Base-by-base conservation (phyloP, 495 filamentous ascomycete genomes). In the Neurospora terricola region DNA sequence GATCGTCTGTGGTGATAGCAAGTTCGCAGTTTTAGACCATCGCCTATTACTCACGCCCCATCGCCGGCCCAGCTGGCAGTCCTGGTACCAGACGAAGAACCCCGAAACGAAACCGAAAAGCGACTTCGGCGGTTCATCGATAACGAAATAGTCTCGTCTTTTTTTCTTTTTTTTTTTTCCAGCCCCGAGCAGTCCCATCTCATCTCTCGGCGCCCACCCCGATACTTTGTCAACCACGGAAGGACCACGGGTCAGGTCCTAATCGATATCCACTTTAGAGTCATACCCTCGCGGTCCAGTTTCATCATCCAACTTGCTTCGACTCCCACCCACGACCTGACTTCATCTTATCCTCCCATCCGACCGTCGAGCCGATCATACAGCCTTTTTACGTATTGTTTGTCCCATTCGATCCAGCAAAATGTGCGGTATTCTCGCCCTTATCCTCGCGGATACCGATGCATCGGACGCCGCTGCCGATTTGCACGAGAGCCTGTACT, bases 391-490 rank as follows among this genome's bases (percentile, higher is more conserved):
- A 62, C 54, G 54, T 66, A 66, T 66, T 18, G 27, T 66, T 66
- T 66, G 54, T 10, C 3, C 12, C 54, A 66, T 66, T 34, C 54
- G 27, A 66, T 66, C 69, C 37, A 69, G 42, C 75, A 87, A 78
- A 23, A 97, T 97, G 94, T 97, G 93, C 82, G 94, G 94, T 74
- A 93, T 97, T 73, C 87, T 94, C 71, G 94, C 87, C 72, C 84
- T 95, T 72, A 93, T 97, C 74, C 89, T 93, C 69, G 92, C 90
- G 72, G 88, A 93, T 76, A 77, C 78, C 73, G 83, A 82, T 71
- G 72, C 73, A 36, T 71, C 80, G 77, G 75, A 79, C 69, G 75
- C 74, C 70, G 78, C 82, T 38, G 87, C 90, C 73, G 92, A 96
- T 78, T 86, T 97, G 39, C 94, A 97, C 84, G 94, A 97, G 81